Evolutionary conservation across 352 stramenopile genomes (phyloP).

Genomic region (Aphanomyces invadans): DNA sequence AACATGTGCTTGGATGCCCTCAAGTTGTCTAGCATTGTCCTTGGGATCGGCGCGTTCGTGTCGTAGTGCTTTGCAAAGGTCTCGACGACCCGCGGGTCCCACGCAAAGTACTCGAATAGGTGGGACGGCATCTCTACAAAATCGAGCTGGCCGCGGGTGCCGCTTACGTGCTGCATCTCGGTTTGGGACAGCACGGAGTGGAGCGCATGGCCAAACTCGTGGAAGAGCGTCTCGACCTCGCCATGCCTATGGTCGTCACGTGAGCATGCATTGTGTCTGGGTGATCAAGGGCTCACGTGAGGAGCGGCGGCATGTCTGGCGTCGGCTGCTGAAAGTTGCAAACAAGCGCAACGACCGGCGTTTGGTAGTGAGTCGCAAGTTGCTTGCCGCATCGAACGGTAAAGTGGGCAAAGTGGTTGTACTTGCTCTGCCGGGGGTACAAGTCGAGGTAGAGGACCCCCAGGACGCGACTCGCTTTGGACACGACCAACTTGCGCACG

Average conservation of each 20-base stretch:
- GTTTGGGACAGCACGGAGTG: slow-evolving; percentile 94
- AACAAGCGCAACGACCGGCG: slow-evolving; percentile 91
- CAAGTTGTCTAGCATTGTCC: slow-evolving; percentile 65
- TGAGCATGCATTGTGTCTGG: too few species aligned
- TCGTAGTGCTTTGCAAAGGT: slow-evolving; percentile 79
- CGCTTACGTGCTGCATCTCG: slow-evolving; percentile 95
- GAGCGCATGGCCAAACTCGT: slow-evolving; percentile 97
- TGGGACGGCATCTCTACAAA: slow-evolving; percentile 96
- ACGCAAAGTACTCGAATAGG: slow-evolving; percentile 96
- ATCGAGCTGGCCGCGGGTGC: slow-evolving; percentile 89
- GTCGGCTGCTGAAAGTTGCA: slow-evolving; percentile 84
- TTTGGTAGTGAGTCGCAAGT: slow-evolving; percentile 74
- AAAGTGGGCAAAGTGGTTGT: slow-evolving; percentile 89
- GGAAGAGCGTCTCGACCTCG: slow-evolving; percentile 96
- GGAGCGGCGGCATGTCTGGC: slow-evolving; percentile 52
- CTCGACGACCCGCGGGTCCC: slow-evolving; percentile 81
- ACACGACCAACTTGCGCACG: slow-evolving; percentile 86
- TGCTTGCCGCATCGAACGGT: slow-evolving; percentile 92
- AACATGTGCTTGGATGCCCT: slow-evolving; percentile 83
- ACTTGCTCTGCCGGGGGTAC: slow-evolving; percentile 84
- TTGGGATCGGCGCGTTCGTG: slow-evolving; percentile 70
- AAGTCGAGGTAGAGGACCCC: slow-evolving; percentile 95
- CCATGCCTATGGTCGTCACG: slow-evolving; percentile 56
- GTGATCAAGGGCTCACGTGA: slow-evolving; percentile 48
- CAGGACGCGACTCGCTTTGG: slow-evolving; percentile 47